phyloP scores from a whole-genome alignment of 768 basidiomycete genomes.

The Boletus sp. region DNA sequence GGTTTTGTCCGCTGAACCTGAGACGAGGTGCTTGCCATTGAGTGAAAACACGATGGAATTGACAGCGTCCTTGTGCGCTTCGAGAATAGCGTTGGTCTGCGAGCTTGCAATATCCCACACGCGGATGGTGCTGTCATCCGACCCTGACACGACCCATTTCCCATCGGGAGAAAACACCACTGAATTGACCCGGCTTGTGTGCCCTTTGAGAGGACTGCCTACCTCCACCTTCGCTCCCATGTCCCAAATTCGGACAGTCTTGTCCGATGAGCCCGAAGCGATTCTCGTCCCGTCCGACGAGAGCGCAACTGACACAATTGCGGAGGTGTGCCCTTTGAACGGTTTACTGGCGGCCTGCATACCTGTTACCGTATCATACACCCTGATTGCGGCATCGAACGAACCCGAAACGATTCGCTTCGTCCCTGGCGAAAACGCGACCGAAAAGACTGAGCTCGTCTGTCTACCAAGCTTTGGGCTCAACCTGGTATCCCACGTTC shows the following conservation, averaged over 20 bases:
- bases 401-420: neutral
- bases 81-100: neutral
- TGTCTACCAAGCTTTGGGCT: neutral
- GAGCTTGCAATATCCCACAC: neutral
- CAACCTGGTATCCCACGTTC: neutral
- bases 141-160: neutral
- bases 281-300: neutral
- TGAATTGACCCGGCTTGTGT: neutral
- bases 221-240: neutral
- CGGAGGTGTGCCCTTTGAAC: neutral
- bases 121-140: neutral
- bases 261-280: neutral
- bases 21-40: too few species aligned
- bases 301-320: neutral
- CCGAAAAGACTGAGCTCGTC: neutral
- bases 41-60: neutral
- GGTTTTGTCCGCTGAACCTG: too few species aligned
- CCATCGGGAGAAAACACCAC: neutral
- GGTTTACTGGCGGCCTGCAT: neutral
- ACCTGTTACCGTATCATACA: neutral
- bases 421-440: neutral
- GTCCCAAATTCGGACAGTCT: slow-evolving; percentile 1
- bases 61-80: neutral
- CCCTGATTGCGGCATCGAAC: neutral
- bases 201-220: neutral